Conservation (phyloP, 352 stramenopile species). For the Globisporangium viniferum region DNA sequence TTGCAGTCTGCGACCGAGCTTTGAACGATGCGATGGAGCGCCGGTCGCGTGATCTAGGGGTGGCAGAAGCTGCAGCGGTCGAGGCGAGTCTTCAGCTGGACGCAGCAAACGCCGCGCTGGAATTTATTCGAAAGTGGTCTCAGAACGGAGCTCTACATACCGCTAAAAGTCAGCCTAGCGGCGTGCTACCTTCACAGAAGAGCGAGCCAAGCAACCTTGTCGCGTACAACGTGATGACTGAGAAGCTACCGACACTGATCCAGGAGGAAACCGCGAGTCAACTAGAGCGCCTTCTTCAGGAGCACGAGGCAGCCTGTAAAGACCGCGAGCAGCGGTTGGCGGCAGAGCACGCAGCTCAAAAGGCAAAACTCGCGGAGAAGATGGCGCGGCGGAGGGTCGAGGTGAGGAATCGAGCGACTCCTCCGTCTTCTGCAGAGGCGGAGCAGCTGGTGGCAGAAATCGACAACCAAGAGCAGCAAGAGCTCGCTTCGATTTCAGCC, state of each 20-base stretch:
- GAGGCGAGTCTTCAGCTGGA: background rate
- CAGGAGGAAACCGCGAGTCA: slow-evolving; percentile 2
- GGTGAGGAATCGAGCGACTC: background rate
- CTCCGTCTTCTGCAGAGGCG: background rate
- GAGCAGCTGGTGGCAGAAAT: background rate
- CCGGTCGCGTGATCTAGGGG: background rate
- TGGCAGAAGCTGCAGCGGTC: background rate
- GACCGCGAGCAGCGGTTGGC: background rate
- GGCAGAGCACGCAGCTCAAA: background rate
- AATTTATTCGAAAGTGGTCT: background rate
- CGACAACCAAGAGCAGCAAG: background rate
- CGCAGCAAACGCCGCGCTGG: background rate
- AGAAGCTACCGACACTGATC: background rate
- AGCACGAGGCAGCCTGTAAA: background rate
- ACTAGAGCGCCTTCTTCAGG: slow-evolving; percentile 4
- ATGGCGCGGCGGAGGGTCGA: background rate
- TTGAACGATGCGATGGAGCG: background rate
- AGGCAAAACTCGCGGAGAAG: background rate
- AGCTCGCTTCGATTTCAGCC: background rate
- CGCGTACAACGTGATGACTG: slow-evolving; percentile 4
- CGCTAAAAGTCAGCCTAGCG: background rate
- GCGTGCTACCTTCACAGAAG: background rate
- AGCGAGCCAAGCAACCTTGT: background rate
- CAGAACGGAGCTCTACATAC: background rate
- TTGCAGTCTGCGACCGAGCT: background rate